Conservation (phyloP, 2,329 filamentous ascomycete species). For the Pseudogymnoascus sp. region DNA sequence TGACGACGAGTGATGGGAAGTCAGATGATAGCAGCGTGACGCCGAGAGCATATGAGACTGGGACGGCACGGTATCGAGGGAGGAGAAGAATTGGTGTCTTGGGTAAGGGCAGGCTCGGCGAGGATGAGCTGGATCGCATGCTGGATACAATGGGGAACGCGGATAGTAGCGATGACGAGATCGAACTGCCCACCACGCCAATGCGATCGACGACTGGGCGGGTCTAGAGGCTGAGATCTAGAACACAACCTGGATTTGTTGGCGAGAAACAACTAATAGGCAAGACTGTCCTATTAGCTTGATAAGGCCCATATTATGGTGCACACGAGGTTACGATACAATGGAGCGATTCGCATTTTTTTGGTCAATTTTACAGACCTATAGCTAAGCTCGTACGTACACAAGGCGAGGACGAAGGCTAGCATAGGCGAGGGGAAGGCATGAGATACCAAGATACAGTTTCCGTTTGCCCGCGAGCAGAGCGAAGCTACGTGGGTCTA, state of each 20-base stretch:
- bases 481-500: neutral
- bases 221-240: conserved; percentile 6
- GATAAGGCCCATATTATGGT: neutral
- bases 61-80: conserved; percentile 14
- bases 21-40: conserved; percentile 14
- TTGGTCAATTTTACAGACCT: neutral
- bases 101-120: conserved; percentile 11
- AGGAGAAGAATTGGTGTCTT: conserved; percentile 15
- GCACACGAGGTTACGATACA: neutral
- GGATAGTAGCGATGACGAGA: conserved; percentile 30
- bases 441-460: conserved; percentile 4
- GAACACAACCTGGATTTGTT: neutral
- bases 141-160: conserved; percentile 28
- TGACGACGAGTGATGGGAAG: conserved; percentile 13
- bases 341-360: conserved; percentile 8
- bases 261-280: neutral
- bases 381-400: neutral
- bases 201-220: conserved; percentile 3
- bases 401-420: neutral
- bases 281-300: neutral
- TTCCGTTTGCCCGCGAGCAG: neutral
- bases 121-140: conserved; percentile 26
- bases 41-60: conserved; percentile 16
- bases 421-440: neutral
- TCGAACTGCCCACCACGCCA: conserved; percentile 18